phyloP scores from a whole-genome alignment of 495 filamentous ascomycete genomes.

The Aspergillus panamensis region DNA sequence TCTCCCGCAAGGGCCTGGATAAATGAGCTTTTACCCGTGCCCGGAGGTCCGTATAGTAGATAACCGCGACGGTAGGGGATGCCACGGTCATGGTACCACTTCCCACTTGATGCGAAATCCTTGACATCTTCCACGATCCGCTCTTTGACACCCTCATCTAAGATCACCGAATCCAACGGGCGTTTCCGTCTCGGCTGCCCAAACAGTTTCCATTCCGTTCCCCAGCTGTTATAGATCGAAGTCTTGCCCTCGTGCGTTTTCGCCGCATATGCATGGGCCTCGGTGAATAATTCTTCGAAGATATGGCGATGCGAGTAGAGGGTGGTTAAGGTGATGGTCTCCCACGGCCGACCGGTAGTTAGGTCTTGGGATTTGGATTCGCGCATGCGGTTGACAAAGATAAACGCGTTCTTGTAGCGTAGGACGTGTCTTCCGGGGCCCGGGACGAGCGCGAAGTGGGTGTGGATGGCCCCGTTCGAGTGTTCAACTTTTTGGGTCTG shows the following conservation, averaged over 20 bases:
- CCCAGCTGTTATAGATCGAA: conserved; percentile 78
- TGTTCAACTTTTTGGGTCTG: conserved; percentile 59
- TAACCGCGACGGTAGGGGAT: conserved; percentile 95
- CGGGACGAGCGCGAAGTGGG: conserved; percentile 83
- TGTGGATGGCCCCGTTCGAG: conserved; percentile 62
- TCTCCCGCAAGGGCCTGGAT: conserved; percentile 92
- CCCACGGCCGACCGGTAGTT: conserved; percentile 83
- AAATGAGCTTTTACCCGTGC: conserved; percentile 93
- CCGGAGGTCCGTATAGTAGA: conserved; percentile 88
- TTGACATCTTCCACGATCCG: conserved; percentile 77
- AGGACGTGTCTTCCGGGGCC: conserved; percentile 85
- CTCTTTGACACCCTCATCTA: conserved; percentile 84
- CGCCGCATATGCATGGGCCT: conserved; percentile 75
- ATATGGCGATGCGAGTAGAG: conserved; percentile 82
- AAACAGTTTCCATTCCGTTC: conserved; percentile 78
- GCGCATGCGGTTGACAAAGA: conserved; percentile 80
- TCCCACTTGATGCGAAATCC: conserved; percentile 72
- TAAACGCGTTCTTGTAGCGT: conserved; percentile 78
- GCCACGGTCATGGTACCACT: conserved; percentile 92
- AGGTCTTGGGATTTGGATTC: conserved; percentile 66
- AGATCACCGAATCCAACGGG: conserved; percentile 80
- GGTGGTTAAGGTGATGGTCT: conserved; percentile 89
- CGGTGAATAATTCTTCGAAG: conserved; percentile 78
- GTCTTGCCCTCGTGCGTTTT: conserved; percentile 89
- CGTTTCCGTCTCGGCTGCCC: conserved; percentile 85